Conservation (phyloP, 768 basidiomycete species). For the Rhizopogon sp. region DNA sequence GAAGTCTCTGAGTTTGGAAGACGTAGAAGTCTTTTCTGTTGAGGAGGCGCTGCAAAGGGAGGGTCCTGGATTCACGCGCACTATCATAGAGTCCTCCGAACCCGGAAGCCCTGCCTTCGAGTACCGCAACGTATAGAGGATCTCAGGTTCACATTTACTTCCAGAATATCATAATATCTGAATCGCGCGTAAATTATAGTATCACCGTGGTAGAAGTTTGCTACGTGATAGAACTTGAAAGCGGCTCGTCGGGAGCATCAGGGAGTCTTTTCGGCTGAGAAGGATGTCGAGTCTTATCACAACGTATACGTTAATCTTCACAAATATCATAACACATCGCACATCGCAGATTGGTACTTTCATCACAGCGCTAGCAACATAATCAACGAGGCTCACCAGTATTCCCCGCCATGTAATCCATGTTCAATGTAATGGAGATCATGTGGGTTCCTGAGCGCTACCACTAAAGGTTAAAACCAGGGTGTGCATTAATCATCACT, state of each 20-base stretch:
- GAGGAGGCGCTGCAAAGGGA: constrained; percentile 58
- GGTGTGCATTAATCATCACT: no score
- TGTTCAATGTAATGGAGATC: neutral
- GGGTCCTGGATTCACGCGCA: constrained; percentile 54
- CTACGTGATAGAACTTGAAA: no score
- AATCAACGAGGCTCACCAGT: neutral
- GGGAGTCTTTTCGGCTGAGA: no score
- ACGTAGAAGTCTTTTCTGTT: constrained; percentile 66
- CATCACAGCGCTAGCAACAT: neutral
- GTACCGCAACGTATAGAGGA: constrained; percentile 65
- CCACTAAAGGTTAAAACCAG: no score
- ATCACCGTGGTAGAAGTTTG: no score
- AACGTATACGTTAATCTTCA: no score
- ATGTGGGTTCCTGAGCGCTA: neutral
- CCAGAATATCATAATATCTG: no score
- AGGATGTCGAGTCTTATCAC: no score
- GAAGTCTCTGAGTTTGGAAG: constrained; percentile 63
- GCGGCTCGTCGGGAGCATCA: no score
- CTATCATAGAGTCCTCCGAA: constrained; percentile 79
- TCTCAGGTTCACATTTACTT: no score
- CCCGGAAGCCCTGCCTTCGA: constrained; percentile 85
- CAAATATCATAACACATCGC: no score
- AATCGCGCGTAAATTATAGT: neutral
- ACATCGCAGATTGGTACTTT: neutral
- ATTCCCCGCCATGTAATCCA: neutral